Percentiles rank a stretch among this genome's conserved stretches.
These are phyloP conservation scores for Colletotrichum chlorophyti DNA, from an alignment of 2,329 filamentous ascomycete species.

Conservation along the genomic window DNA sequence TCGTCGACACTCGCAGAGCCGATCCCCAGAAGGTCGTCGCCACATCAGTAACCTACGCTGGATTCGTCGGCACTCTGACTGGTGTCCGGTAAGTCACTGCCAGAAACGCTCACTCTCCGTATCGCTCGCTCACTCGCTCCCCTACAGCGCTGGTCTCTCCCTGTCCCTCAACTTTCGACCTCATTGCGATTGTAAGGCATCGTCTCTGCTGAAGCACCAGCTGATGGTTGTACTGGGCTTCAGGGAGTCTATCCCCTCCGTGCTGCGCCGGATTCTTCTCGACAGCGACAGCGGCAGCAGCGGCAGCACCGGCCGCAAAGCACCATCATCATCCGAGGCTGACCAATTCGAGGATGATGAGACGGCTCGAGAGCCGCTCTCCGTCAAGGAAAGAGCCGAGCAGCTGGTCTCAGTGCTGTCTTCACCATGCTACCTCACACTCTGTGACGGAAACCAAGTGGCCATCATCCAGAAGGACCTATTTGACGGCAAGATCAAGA, in stretches of 20 bases:
- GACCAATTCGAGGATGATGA: too few relatives aligned
- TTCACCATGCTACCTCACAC: conserved; percentile 63
- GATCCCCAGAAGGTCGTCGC: conserved; percentile 47
- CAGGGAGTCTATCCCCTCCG: conserved; percentile 58
- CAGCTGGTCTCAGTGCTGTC: conserved; percentile 46
- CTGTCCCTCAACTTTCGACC: conserved; percentile 58
- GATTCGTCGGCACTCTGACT: conserved; percentile 58
- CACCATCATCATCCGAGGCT: too few relatives aligned
- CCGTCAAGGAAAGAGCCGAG: background rate
- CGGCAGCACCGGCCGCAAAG: too few relatives aligned
- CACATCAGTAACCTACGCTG: conserved; percentile 55
- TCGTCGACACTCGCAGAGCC: conserved; percentile 40
- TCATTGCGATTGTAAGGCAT: conserved; percentile 48
- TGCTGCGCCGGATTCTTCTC: conserved; percentile 47
- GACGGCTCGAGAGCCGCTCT: background rate
- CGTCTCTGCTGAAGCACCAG: conserved; percentile 52
- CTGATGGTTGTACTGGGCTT: conserved; percentile 60
- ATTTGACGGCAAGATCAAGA: conserved; percentile 48
- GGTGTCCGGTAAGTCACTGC: conserved; percentile 48
- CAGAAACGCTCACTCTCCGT: too few relatives aligned
- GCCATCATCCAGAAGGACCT: conserved; percentile 64
- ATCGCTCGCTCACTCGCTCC: too few relatives aligned
- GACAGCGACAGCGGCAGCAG: background rate
- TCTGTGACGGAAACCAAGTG: conserved; percentile 56
- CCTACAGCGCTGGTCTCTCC: too few relatives aligned